Percentiles rank a stretch among this genome's conserved stretches.
phyloP scores from a whole-genome alignment of 495 filamentous ascomycete species.

The Aspergillus diversus region DNA sequence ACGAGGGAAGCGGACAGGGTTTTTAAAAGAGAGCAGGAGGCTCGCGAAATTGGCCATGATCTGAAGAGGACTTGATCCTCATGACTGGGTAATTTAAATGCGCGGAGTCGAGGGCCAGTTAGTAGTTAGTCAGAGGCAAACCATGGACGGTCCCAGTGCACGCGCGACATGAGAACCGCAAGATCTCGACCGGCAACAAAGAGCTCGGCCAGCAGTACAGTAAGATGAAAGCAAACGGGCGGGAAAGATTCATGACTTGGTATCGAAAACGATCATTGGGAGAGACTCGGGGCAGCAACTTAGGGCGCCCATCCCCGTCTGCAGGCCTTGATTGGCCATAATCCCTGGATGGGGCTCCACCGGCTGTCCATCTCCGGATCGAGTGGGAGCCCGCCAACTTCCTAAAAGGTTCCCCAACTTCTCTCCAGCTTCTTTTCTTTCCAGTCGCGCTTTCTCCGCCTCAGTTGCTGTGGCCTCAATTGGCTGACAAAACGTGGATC shows the following conservation, averaged over 20 bases:
- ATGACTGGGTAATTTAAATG: conserved; percentile 5
- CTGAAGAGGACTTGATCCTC: not conserved
- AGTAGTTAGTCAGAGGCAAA: not conserved
- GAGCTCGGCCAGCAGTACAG: not conserved
- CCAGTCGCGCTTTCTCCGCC: conserved; percentile 7
- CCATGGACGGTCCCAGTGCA: conserved; percentile 4
- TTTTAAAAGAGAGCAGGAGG: conserved; percentile 15
- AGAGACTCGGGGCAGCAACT: not conserved
- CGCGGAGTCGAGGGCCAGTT: not conserved
- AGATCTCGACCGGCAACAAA: too few relatives aligned
- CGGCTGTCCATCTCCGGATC: conserved; percentile 15
- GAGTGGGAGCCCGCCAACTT: conserved; percentile 1
- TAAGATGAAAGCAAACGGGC: not conserved
- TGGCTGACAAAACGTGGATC: not conserved
- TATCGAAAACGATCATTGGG: conserved; percentile 1
- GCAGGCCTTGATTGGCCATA: conserved; percentile 1
- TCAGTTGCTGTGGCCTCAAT: not conserved
- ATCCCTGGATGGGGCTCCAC: not conserved
- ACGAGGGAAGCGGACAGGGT: conserved; percentile 12
- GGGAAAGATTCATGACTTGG: not conserved
- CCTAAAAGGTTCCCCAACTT: conserved; percentile 7
- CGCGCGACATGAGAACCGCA: not conserved
- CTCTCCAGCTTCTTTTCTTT: conserved; percentile 11
- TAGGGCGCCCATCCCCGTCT: not conserved
- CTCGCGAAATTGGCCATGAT: conserved; percentile 13